These are phyloP conservation scores for Coccomyxa sp. DNA, from an alignment of 139 green algal genomes.

Conservation along the genomic window DNA sequence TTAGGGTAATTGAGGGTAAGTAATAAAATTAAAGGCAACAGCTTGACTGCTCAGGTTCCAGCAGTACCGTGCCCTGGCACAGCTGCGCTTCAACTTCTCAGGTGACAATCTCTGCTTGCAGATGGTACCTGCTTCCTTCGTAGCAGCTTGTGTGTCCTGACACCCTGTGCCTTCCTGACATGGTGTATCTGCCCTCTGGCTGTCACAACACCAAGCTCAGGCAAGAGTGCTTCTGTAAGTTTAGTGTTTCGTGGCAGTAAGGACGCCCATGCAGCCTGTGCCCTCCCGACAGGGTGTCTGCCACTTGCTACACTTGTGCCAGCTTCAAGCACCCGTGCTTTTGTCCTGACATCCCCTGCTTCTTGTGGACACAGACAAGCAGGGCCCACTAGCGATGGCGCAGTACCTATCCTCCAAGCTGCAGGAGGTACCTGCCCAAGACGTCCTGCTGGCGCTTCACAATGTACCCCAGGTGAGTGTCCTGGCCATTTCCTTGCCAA, in stretches of 20 bases:
- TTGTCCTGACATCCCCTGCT: background rate
- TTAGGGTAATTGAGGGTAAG: too few species aligned
- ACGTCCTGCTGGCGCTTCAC: slow-evolving; percentile 67
- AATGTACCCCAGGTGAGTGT: slow-evolving; percentile 33
- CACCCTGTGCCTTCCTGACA: too few species aligned
- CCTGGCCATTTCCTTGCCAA: too few species aligned
- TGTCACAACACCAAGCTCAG: too few species aligned
- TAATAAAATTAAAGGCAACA: too few species aligned
- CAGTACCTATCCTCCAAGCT: background rate
- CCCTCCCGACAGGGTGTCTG: too few species aligned
- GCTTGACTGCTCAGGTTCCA: background rate
- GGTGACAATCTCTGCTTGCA: background rate
- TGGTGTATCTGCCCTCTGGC: too few species aligned
- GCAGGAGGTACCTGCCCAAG: slow-evolving; percentile 10
- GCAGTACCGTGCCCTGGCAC: background rate
- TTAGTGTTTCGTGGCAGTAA: too few species aligned
- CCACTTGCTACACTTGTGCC: background rate
- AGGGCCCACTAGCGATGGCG: background rate
- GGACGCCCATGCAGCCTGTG: too few species aligned
- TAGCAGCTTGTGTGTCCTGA: too few species aligned
- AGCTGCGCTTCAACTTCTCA: background rate
- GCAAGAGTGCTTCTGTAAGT: too few species aligned
- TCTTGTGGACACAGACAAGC: background rate
- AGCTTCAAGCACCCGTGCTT: background rate
- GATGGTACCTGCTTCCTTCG: too few species aligned